Conservation (phyloP, 208 protist species). For the Trypanosoma scelopori region DNA sequence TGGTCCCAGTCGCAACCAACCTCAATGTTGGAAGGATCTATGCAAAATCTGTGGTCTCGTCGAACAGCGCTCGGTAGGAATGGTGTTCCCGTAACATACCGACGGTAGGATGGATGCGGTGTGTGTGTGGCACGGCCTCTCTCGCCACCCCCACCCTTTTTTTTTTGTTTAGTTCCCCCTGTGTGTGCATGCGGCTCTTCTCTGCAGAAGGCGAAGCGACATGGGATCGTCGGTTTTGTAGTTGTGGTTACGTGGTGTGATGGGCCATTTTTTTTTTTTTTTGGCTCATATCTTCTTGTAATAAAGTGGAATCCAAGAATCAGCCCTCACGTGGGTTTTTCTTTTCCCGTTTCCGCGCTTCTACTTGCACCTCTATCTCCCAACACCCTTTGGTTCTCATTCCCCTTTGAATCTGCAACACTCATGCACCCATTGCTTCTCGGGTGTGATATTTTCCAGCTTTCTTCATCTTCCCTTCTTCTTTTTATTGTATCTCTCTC, state of each 20-base stretch:
- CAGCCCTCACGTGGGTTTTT: slow-evolving; percentile 7
- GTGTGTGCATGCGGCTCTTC: no score
- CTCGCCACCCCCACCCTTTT: neutral
- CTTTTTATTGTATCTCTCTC: slow-evolving; percentile 6
- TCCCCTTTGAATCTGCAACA: neutral
- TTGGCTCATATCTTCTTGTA: no score
- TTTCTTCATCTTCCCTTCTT: slow-evolving; percentile 7
- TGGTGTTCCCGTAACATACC: slow-evolving; percentile 63
- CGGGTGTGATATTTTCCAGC: neutral
- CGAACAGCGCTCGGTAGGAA: slow-evolving; percentile 72
- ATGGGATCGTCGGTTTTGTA: no score
- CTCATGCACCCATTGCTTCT: neutral
- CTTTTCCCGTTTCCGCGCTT: neutral
- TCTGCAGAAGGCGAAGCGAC: neutral
- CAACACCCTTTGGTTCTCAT: neutral
- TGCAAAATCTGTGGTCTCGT: slow-evolving; percentile 78
- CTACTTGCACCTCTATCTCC: no score
- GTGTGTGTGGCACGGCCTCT: neutral
- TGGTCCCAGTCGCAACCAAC: slow-evolving; percentile 63
- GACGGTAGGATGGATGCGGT: slow-evolving; percentile 27
- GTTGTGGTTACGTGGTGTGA: no score
- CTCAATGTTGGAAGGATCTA: slow-evolving; percentile 57
- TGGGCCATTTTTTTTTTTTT: no score
- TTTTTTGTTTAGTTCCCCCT: no score
- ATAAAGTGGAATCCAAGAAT: neutral